Evolutionary conservation across 371 early-diverging fungal genomes (phyloP), one percentile per base, ranked within the genome.

Genomic region (Rhizomucor miehei): DNA sequence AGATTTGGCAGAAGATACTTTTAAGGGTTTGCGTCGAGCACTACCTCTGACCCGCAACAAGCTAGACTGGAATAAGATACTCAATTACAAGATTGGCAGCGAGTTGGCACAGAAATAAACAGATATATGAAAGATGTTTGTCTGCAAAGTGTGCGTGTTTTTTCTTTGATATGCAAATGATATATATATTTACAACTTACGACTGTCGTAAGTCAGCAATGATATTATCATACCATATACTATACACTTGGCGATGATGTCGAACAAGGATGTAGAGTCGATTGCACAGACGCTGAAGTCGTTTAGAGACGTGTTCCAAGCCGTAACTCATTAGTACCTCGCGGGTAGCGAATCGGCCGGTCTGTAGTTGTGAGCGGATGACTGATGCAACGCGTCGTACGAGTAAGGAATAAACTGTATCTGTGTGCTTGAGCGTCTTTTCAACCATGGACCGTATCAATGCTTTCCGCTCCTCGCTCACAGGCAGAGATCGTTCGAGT

Each of bases 31-130:
- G 49, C 87, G 99, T 50, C 81, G 97, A 54, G 88, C 91, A 24
- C 69, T 98, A 49, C 99, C 99, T 9, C 75, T 94, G 56, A 97
- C 97, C 0, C 85, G 92, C 40, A 89, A 84, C 57, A 94, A 94
- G 69, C 68, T 98, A 43, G 95, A 98, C 60, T 97, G 98, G 96
- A 85, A 89, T 69, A 91, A 87, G 66, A 79, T 83, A 44, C 60
- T 75, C 51, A 83, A 81, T 36, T 83, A 83, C 55, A 83, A 81
- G 62, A 75, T 83, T 62, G 84, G 79, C 17, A 72, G 55, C 49
- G 81, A 79, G 56, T 59, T 82, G 45, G 45, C 78, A 21, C 70
- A 71, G 49, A 81, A 63, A 63, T 57, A 67, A 52, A 52, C 13
- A 21, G 17, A 14, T 6, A 41, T 19, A 41, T 16, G 3, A 14